Percentiles rank a stretch among this genome's conserved stretches.
Evolutionary conservation across 2,329 filamentous ascomycete genomes (phyloP).

Genomic region (Ophidiomyces ophidiicola): DNA sequence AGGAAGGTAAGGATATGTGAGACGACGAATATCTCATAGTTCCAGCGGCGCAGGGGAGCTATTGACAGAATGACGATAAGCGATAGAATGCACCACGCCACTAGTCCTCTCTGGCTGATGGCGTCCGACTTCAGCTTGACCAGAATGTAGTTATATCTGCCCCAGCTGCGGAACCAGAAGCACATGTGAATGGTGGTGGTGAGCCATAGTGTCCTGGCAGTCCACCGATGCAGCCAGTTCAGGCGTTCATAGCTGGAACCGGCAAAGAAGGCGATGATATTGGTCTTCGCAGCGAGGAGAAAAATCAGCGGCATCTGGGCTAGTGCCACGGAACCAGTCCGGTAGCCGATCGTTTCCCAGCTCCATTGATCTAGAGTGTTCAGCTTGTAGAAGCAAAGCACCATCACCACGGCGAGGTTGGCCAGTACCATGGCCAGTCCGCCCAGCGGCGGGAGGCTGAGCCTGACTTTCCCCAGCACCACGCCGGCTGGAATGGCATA

Average conservation of each 20-base stretch:
- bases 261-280: constrained; percentile 39
- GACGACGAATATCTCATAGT: constrained; percentile 44
- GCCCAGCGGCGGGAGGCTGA: constrained; percentile 32
- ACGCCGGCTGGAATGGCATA: constrained; percentile 35
- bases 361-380: constrained; percentile 39
- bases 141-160: constrained; percentile 39
- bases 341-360: constrained; percentile 47
- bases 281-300: constrained; percentile 44
- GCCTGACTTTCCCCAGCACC: constrained; percentile 22
- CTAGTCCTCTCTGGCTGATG: constrained; percentile 41
- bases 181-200: constrained; percentile 44
- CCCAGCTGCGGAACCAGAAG: constrained; percentile 44
- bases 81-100: constrained; percentile 40
- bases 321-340: constrained; percentile 42
- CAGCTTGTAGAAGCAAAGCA: constrained; percentile 46
- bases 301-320: constrained; percentile 46
- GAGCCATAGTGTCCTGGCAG: constrained; percentile 40
- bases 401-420: constrained; percentile 41
- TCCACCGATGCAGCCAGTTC: constrained; percentile 44
- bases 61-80: constrained; percentile 43
- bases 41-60: constrained; percentile 37
- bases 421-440: constrained; percentile 25
- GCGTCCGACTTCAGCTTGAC: constrained; percentile 38
- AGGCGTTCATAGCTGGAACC: constrained; percentile 40
- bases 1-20: constrained; percentile 43